phyloP scores from a whole-genome alignment of 2,329 filamentous ascomycete genomes.

The Massarina eburnea region DNA sequence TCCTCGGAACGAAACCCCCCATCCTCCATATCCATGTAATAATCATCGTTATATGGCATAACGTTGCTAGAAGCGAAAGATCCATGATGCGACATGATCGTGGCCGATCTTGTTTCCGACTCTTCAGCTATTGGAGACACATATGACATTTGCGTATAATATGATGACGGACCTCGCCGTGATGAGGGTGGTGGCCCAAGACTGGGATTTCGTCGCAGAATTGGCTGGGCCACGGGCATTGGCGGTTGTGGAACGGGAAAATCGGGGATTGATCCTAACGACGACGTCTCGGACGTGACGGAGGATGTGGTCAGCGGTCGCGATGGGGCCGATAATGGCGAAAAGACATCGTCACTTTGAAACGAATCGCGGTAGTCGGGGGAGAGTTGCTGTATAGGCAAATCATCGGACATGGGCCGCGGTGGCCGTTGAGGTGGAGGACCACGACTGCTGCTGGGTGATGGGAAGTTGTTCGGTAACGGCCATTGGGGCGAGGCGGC shows the following conservation, averaged over 20 bases:
- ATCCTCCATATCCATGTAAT: constrained; percentile 40
- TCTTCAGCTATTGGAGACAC: constrained; percentile 55
- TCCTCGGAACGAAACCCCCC: constrained; percentile 40
- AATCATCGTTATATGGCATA: constrained; percentile 47
- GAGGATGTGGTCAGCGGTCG: constrained; percentile 44
- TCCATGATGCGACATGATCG: constrained; percentile 42
- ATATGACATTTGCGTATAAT: constrained; percentile 51
- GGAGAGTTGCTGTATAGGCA: constrained; percentile 33
- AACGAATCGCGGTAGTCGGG: constrained; percentile 28
- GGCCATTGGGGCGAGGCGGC: constrained; percentile 49
- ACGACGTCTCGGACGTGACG: constrained; percentile 42
- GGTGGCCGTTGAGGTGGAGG: constrained; percentile 47
- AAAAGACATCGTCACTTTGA: constrained; percentile 37
- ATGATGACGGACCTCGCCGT: constrained; percentile 50
- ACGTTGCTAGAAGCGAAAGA: constrained; percentile 54
- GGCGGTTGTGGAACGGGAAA: constrained; percentile 43
- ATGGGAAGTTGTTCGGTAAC: constrained; percentile 40
- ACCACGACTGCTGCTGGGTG: constrained; percentile 34
- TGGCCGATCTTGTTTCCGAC: constrained; percentile 48
- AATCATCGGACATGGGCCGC: constrained; percentile 41
- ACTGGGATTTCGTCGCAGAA: constrained; percentile 42
- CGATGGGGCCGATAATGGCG: constrained; percentile 31
- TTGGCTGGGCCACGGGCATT: constrained; percentile 36
- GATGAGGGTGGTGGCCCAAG: constrained; percentile 53
- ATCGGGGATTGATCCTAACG: constrained; percentile 45